Conservation (phyloP, 2,329 filamentous ascomycete genomes). For the Pseudocercospora vitis region DNA sequence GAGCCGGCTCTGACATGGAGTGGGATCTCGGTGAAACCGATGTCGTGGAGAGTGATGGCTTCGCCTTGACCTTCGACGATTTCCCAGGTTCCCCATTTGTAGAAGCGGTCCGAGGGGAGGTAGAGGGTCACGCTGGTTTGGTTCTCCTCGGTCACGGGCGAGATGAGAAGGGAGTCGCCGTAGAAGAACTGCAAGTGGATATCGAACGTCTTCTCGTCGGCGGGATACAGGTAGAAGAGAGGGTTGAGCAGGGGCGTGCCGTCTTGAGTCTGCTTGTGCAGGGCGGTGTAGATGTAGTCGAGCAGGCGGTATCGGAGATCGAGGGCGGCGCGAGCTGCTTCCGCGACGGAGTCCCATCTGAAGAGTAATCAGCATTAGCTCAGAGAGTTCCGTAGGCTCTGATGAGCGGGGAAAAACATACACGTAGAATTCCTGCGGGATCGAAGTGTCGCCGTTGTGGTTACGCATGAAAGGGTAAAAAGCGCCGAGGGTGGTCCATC, state of each 20-base stretch:
- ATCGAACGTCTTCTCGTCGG: slow-evolving; percentile 53
- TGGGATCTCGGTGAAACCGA: slow-evolving; percentile 58
- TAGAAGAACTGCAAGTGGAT: slow-evolving; percentile 61
- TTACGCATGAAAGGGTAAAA: slow-evolving; percentile 76
- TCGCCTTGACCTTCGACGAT: slow-evolving; percentile 49
- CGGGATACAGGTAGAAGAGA: slow-evolving; percentile 68
- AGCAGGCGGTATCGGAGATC: slow-evolving; percentile 69
- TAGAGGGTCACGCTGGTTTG: slow-evolving; percentile 55
- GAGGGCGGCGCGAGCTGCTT: slow-evolving; percentile 67
- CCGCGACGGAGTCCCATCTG: slow-evolving; percentile 60
- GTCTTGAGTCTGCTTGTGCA: slow-evolving; percentile 59
- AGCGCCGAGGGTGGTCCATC: slow-evolving; percentile 72
- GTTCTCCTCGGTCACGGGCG: slow-evolving; percentile 55
- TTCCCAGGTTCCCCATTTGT: slow-evolving; percentile 57
- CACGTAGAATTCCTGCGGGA: slow-evolving; percentile 69
- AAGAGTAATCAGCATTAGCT: background rate
- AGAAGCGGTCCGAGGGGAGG: slow-evolving; percentile 59
- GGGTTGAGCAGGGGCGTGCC: slow-evolving; percentile 68
- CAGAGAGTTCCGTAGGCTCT: background rate
- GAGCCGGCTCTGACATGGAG: slow-evolving; percentile 65
- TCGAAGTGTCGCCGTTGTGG: slow-evolving; percentile 58
- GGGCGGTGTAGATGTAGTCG: slow-evolving; percentile 75
- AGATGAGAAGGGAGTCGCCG: slow-evolving; percentile 56
- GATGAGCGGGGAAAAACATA: background rate
- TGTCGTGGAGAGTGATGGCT: slow-evolving; percentile 42